Conservation (phyloP, 371 early-diverging fungal genomes). For the Lichtheimia corymbifera region DNA sequence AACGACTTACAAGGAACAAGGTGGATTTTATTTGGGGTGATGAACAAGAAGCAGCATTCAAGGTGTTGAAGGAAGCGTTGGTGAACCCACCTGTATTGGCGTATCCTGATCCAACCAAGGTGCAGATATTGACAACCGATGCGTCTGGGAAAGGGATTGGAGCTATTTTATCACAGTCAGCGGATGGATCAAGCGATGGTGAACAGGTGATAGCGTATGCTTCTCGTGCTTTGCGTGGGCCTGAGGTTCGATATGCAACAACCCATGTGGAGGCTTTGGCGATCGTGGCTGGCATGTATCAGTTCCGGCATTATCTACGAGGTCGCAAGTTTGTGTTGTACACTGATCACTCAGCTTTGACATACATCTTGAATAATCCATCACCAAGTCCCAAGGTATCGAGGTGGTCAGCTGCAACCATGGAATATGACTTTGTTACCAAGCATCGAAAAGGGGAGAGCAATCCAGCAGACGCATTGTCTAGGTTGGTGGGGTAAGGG, state of each 20-base stretch:
- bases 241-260: conserved; percentile 13
- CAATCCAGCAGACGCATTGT: conserved; percentile 16
- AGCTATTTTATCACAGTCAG: conserved; percentile 28
- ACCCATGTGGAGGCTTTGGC: conserved; percentile 37
- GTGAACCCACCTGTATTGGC: conserved; percentile 8
- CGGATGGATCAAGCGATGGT: conserved; percentile 12
- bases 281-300: conserved; percentile 27
- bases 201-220: conserved; percentile 16
- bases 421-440: conserved; percentile 16
- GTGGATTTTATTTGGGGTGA: conserved; percentile 12
- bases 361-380: conserved; percentile 3
- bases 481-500: not conserved
- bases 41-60: conserved; percentile 22
- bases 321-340: conserved; percentile 18
- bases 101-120: conserved; percentile 9
- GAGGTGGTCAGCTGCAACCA: conserved; percentile 12
- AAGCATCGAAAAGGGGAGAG: conserved; percentile 1
- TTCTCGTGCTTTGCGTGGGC: conserved; percentile 8
- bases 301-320: conserved; percentile 30
- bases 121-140: conserved; percentile 21
- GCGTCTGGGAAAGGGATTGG: conserved; percentile 26
- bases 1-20: conserved; percentile 17
- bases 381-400: conserved; percentile 4
- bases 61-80: conserved; percentile 7
- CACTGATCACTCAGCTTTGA: conserved; percentile 11